Evolutionary conservation across 139 green algal genomes (phyloP).

Genomic region (Chlamydomonas sp.): DNA sequence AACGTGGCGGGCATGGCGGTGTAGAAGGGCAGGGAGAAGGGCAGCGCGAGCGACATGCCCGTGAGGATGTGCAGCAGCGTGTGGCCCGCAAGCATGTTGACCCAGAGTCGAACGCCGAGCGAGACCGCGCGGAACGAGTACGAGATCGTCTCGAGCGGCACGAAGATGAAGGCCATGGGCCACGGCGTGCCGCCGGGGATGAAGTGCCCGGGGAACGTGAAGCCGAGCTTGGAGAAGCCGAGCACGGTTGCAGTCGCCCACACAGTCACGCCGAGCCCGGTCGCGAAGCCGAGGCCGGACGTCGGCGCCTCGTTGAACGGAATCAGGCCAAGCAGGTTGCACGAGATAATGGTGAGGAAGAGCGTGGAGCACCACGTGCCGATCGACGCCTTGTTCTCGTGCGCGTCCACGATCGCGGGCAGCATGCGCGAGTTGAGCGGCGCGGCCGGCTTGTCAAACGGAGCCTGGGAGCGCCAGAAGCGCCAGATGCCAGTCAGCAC

Average conservation of each 20-base stretch:
- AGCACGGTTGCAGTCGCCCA: slow-evolving; percentile 39
- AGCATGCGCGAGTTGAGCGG: slow-evolving; percentile 34
- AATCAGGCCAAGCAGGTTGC: slow-evolving; percentile 39
- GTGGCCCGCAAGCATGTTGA: slow-evolving; percentile 48
- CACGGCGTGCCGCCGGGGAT: slow-evolving; percentile 43
- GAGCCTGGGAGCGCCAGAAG: slow-evolving; percentile 42
- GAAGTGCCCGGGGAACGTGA: slow-evolving; percentile 43
- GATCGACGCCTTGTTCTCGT: slow-evolving; percentile 24
- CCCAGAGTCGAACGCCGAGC: slow-evolving; percentile 43
- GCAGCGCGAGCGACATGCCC: slow-evolving; percentile 41
- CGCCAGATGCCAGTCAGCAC: slow-evolving; percentile 35
- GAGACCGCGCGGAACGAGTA: slow-evolving; percentile 43
- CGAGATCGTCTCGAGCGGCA: slow-evolving; percentile 44
- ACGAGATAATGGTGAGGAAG: slow-evolving; percentile 42
- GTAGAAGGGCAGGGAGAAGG: slow-evolving; percentile 44
- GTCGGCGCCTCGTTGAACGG: slow-evolving; percentile 45
- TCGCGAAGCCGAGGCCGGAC: slow-evolving; percentile 42
- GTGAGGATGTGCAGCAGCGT: slow-evolving; percentile 48
- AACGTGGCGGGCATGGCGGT: slow-evolving; percentile 36
- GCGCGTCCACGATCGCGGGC: slow-evolving; percentile 26
- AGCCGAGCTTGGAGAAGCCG: slow-evolving; percentile 43
- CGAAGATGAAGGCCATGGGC: slow-evolving; percentile 49
- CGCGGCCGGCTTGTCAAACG: slow-evolving; percentile 35
- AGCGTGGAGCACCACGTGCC: slow-evolving; percentile 37
- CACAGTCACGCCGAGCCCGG: slow-evolving; percentile 36